phyloP scores from a whole-genome alignment of 208 protist genomes.

The Zelonia costaricensis region DNA sequence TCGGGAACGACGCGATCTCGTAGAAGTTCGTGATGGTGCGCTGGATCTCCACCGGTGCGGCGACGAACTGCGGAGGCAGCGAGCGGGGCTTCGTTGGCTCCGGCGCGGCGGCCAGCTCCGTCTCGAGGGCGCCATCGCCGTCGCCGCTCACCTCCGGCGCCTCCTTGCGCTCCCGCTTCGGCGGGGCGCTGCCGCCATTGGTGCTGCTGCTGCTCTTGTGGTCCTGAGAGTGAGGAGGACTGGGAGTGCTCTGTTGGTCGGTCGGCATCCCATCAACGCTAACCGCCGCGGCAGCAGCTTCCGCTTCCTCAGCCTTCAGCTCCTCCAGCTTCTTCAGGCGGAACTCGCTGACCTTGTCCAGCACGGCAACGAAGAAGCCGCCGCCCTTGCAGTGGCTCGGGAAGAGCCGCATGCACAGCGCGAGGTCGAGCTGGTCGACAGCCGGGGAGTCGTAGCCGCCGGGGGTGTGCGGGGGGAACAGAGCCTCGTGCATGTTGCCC shows the following conservation, averaged over 20 bases:
- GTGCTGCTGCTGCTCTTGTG: too few relatives aligned
- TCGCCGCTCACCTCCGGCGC: neutral
- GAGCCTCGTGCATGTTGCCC: constrained; percentile 67
- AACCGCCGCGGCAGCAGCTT: neutral
- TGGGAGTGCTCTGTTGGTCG: neutral
- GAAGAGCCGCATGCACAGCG: constrained; percentile 93
- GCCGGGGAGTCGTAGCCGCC: constrained; percentile 64
- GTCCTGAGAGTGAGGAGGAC: too few relatives aligned
- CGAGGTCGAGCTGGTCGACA: constrained; percentile 65
- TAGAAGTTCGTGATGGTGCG: constrained; percentile 57
- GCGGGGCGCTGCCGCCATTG: neutral
- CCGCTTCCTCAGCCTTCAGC: constrained; percentile 7
- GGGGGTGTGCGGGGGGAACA: constrained; percentile 72
- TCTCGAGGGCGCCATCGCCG: constrained; percentile 3
- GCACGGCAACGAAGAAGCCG: constrained; percentile 97
- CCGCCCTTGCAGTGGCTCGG: constrained; percentile 95
- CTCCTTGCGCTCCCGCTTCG: constrained; percentile 26
- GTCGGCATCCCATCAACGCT: too few relatives aligned
- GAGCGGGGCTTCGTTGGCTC: constrained; percentile 20
- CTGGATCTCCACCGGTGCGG: constrained; percentile 45
- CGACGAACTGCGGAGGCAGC: constrained; percentile 67
- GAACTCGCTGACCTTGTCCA: constrained; percentile 87
- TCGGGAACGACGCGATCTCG: constrained; percentile 49
- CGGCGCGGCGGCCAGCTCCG: neutral
- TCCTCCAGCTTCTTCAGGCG: constrained; percentile 34